These are phyloP conservation scores for Poa annua DNA, from an alignment of 176 grass and related monocot genomes.

Conservation along the genomic window DNA sequence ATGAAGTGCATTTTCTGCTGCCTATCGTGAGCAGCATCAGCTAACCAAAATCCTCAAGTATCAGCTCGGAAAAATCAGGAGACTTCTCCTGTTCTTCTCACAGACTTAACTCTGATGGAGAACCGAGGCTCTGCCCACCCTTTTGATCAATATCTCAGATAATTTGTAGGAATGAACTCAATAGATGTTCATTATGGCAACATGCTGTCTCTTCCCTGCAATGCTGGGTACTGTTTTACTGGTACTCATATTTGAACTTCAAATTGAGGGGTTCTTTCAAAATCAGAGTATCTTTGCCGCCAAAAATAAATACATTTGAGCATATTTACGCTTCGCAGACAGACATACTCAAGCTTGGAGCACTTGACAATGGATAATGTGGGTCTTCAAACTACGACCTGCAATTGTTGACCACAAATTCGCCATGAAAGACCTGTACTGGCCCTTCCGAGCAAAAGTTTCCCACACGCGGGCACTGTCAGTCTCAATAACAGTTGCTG, in stretches of 20 bases:
- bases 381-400: conserved; percentile 56
- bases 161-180: not conserved
- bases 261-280: not conserved
- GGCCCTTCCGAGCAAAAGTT: conserved; percentile 57
- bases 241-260: conserved; percentile 34
- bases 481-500: conserved; percentile 50
- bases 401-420: conserved; percentile 76
- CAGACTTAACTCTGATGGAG: not conserved
- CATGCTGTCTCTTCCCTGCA: not conserved
- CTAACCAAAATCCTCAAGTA: conserved; percentile 21
- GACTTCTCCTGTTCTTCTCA: not conserved
- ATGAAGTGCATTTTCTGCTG: conserved; percentile 6
- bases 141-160: conserved; percentile 5
- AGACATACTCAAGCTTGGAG: conserved; percentile 60
- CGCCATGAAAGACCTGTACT: conserved; percentile 75
- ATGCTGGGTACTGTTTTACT: not conserved
- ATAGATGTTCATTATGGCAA: conserved; percentile 31
- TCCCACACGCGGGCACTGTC: conserved; percentile 72
- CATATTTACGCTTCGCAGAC: conserved; percentile 31
- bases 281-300: conserved; percentile 19
- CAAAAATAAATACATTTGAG: not conserved
- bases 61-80: conserved; percentile 23
- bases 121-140: not conserved
- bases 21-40: not conserved
- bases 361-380: conserved; percentile 90